Evolutionary conservation across 2,329 filamentous ascomycete species (phyloP).

Genomic region (Taxawa tesnikishii): DNA sequence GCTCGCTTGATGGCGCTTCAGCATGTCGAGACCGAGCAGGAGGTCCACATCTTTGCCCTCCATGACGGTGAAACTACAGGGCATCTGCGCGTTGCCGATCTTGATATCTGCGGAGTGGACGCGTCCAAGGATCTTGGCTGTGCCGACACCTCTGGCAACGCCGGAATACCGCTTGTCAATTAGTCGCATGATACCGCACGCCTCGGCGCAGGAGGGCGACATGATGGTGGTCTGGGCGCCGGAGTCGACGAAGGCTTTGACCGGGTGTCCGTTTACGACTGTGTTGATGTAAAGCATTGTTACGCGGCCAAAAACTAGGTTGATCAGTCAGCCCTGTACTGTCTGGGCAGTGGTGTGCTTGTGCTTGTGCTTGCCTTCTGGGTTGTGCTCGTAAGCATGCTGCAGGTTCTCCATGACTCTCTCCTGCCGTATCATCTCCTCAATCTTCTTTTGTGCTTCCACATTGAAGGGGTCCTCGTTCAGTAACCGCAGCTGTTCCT

Average conservation of each 20-base stretch:
- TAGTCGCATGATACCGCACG: conserved; percentile 90
- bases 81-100: conserved; percentile 74
- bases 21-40: conserved; percentile 87
- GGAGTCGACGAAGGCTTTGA: conserved; percentile 95
- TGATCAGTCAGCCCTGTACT: conserved; percentile 5
- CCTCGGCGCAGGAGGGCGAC: conserved; percentile 84
- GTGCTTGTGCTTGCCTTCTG: conserved; percentile 57
- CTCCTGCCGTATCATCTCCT: conserved; percentile 94
- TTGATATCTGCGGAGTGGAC: conserved; percentile 94
- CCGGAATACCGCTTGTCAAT: conserved; percentile 88
- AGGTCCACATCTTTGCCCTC: conserved; percentile 95
- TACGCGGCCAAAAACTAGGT: conserved; percentile 76
- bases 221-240: conserved; percentile 98
- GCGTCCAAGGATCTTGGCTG: conserved; percentile 84
- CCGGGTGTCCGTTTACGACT: conserved; percentile 80
- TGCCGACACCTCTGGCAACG: conserved; percentile 86
- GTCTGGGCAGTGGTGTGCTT: not conserved
- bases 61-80: conserved; percentile 98
- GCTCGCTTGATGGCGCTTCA: conserved; percentile 86
- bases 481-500: conserved; percentile 69
- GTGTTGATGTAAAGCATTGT: conserved; percentile 95
- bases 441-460: conserved; percentile 82
- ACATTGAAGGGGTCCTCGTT: conserved; percentile 93
- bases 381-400: conserved; percentile 93
- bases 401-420: conserved; percentile 90